These are phyloP conservation scores for Podospora pseudocomata DNA, from an alignment of 495 filamentous ascomycete species.

Conservation along the genomic window DNA sequence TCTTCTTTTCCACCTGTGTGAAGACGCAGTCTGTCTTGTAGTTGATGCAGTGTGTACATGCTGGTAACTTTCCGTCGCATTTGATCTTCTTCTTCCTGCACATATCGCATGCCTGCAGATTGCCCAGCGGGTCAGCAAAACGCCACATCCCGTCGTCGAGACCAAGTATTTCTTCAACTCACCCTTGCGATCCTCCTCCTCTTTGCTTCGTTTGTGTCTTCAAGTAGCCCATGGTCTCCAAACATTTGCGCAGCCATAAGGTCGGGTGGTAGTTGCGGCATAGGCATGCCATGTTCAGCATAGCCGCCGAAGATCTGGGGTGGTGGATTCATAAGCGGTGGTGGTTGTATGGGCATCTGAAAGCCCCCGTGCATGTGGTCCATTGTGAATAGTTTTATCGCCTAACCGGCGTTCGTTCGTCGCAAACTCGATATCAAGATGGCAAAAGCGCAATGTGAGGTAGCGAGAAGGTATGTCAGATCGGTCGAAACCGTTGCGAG, in stretches of 20 bases:
- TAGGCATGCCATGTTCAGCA: constrained; percentile 55
- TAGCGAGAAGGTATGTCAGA: neutral
- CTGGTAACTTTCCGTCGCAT: constrained; percentile 93
- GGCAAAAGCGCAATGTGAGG: neutral
- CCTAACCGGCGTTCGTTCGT: constrained; percentile 11
- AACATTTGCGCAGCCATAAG: constrained; percentile 57
- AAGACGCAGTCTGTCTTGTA: constrained; percentile 98
- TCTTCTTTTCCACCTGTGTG: constrained; percentile 97
- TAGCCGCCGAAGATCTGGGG: constrained; percentile 69
- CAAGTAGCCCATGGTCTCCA: constrained; percentile 52
- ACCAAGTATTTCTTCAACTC: constrained; percentile 25
- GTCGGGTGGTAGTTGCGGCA: constrained; percentile 48
- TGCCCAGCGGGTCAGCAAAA: constrained; percentile 24
- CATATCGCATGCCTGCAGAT: constrained; percentile 87
- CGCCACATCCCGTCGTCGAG: neutral
- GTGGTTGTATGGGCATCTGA: constrained; percentile 52
- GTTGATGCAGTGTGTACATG: constrained; percentile 94
- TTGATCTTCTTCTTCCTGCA: constrained; percentile 99
- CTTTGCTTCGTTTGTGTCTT: constrained; percentile 82
- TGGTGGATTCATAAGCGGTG: constrained; percentile 60
- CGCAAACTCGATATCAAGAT: neutral
- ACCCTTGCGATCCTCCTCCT: constrained; percentile 89
- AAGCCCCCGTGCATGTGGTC: constrained; percentile 48
- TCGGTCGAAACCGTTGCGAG: constrained; percentile 4
- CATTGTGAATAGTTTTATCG: constrained; percentile 34